Evolutionary conservation across 2,329 filamentous ascomycete genomes (phyloP), one percentile per base, ranked within the genome.

Genomic region (Fusarium torreyae): DNA sequence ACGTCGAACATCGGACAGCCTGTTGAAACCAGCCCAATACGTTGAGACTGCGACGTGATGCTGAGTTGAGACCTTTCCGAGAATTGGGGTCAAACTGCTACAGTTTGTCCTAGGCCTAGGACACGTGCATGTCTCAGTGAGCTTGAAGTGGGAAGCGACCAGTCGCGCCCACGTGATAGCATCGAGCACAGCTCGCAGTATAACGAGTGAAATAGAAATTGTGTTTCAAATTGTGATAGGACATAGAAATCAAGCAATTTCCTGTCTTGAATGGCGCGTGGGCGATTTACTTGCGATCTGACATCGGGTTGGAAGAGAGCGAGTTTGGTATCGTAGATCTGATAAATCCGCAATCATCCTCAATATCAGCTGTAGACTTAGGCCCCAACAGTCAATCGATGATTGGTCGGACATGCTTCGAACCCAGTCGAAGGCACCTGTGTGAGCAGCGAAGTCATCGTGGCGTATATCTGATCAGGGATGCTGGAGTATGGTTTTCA

Each of bases 111-210:
- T 50, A 68, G 63, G 56, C 28, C 40, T 28, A 28, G 44, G 40
- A 65, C 63, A 69, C 65, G 65, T 69, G 65, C 66, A 70, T 70
- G 67, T 70, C 51, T 70, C 55, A 63, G 42, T 38, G 51, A 51
- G 20, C 7, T 51, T 26, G 42, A 36, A 17, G 46, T 17, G 31
- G 31, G 51, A n/a, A 45, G 48, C 33, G 39, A 26, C 38, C 26
- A 28, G 28, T 58, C 42, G 11, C 31, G 38, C 22, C 28, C 48
- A 58, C 36, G 22, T 68, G 56, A 42, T n/a, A 50, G 24, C 24
- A 49, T 67, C 44, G 45, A 46, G 40, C 33, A 51, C 44, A 38
- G 13, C 31, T 38, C 52, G 38, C 31, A 63, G 40, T 57, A 42
- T 36, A 43, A 24, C 20, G 33, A 65, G 36, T 51, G 40, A 46